Conservation (phyloP, 192 early-diverging fungal species). For the Piromyces finnis region DNA sequence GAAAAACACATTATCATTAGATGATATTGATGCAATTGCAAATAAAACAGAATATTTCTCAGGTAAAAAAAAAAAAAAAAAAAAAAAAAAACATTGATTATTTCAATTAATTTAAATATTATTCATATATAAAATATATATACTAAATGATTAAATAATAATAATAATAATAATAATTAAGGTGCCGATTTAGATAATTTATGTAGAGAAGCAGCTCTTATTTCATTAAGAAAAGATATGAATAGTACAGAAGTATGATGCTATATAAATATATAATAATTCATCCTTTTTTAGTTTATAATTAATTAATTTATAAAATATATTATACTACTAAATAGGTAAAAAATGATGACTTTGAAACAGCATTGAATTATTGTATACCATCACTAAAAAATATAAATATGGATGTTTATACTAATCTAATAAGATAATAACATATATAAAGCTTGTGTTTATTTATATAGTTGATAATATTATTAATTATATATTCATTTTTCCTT, state of each 20-base stretch:
- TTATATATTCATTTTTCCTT: no score
- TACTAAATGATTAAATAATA: no score
- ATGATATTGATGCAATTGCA: slow-evolving; percentile 22
- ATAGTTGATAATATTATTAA: not conserved
- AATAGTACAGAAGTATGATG: not conserved
- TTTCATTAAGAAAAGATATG: not conserved
- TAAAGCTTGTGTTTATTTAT: no score
- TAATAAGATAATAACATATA: not conserved
- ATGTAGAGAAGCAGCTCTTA: slow-evolving; percentile 56
- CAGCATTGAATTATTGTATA: not conserved
- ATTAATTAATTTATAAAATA: no score
- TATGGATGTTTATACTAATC: not conserved
- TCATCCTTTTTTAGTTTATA: no score
- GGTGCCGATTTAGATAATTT: slow-evolving; percentile 69
- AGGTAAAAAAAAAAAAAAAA: slow-evolving; percentile 9
- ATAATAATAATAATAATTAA: not conserved
- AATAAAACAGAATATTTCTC: slow-evolving; percentile 35
- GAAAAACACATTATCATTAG: not conserved
- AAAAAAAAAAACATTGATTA: no score
- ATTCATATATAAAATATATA: no score
- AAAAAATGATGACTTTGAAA: not conserved
- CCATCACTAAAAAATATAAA: not conserved
- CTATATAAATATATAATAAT: not conserved
- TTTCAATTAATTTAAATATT: no score
- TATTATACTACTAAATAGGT: no score